Evolutionary conservation across 345 rosid genomes (phyloP).

Genomic region (Hypericum perforatum): DNA sequence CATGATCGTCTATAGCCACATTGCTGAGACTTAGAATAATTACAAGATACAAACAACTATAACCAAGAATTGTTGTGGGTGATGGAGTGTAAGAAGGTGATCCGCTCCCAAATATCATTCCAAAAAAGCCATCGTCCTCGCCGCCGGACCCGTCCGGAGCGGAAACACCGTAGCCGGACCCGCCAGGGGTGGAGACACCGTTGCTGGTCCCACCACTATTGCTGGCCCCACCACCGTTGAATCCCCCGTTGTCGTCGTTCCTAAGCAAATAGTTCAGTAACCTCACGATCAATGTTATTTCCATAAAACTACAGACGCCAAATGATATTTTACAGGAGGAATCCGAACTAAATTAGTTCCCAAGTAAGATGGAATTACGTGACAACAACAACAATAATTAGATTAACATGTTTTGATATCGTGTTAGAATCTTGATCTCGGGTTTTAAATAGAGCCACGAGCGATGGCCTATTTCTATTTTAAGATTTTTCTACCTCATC

Average conservation of each 20-base stretch:
- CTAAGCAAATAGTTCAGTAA: neutral
- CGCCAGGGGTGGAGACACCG: constrained; percentile 10
- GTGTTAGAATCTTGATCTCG: no score
- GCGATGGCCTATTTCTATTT: no score
- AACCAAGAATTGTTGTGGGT: constrained; percentile 10
- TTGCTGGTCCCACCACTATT: constrained; percentile 25
- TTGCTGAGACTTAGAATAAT: constrained; percentile 36
- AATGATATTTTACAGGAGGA: no score
- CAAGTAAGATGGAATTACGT: no score
- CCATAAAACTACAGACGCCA: no score
- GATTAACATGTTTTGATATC: no score
- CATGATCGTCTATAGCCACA: constrained; percentile 17
- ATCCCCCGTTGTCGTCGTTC: constrained; percentile 43
- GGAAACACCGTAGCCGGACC: constrained; percentile 12
- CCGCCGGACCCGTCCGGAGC: neutral
- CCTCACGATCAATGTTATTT: neutral
- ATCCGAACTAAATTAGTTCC: no score
- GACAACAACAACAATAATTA: no score
- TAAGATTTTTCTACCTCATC: no score
- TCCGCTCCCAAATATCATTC: constrained; percentile 66
- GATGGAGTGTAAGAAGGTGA: constrained; percentile 18
- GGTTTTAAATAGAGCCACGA: no score
- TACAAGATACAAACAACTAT: constrained; percentile 32
- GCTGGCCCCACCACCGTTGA: constrained; percentile 19
- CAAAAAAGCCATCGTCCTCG: constrained; percentile 34